phyloP scores from a whole-genome alignment of 192 early-diverging fungal species.

The Coemansia sp. region DNA sequence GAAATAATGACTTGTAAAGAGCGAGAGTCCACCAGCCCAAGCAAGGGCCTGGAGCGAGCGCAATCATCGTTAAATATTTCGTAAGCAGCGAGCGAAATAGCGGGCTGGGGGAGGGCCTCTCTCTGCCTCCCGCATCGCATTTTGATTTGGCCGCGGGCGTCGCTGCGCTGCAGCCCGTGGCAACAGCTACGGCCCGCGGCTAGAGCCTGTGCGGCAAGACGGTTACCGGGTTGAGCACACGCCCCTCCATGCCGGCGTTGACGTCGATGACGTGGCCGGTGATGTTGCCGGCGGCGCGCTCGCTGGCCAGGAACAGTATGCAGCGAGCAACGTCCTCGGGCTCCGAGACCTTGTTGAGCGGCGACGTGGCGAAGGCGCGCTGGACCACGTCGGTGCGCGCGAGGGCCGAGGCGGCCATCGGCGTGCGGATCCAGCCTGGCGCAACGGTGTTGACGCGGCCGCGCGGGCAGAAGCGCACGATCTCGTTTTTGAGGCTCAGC shows the following conservation, averaged over 20 bases:
- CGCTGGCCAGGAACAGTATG: conserved; percentile 53
- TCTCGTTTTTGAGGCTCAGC: conserved; percentile 55
- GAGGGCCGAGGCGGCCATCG: conserved; percentile 56
- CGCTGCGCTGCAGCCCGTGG: too few relatives aligned
- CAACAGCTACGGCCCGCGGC: too few relatives aligned
- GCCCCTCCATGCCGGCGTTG: conserved; percentile 58
- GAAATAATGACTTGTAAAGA: too few relatives aligned
- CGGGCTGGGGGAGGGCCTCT: too few relatives aligned
- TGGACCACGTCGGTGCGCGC: conserved; percentile 40
- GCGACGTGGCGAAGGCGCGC: conserved; percentile 54
- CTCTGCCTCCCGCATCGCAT: too few relatives aligned
- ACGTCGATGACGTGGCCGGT: conserved; percentile 56
- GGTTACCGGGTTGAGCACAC: conserved; percentile 11
- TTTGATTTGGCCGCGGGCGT: too few relatives aligned
- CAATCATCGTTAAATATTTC: too few relatives aligned
- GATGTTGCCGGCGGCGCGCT: conserved; percentile 52
- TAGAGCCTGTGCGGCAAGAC: too few relatives aligned
- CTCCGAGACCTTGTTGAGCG: conserved; percentile 57
- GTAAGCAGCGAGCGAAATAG: too few relatives aligned
- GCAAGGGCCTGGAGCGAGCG: too few relatives aligned
- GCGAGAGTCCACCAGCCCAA: too few relatives aligned
- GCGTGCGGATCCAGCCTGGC: conserved; percentile 56
- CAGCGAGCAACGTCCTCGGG: conserved; percentile 53
- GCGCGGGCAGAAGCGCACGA: conserved; percentile 52
- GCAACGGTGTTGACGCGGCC: conserved; percentile 52